Conservation (phyloP, 495 filamentous ascomycete genomes). For the Cercophora samala region DNA sequence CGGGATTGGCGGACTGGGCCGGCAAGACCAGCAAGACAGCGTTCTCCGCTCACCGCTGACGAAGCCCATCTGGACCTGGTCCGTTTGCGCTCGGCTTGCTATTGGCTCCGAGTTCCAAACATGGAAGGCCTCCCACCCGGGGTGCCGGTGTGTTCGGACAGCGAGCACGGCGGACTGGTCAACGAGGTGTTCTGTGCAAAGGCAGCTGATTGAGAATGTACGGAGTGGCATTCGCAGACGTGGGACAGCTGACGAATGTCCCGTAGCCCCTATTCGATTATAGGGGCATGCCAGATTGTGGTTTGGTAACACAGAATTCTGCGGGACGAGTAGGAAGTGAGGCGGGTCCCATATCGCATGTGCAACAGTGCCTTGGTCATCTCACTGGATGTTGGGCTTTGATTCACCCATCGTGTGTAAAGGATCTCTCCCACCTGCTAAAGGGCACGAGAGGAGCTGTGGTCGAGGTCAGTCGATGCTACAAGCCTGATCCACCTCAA, state of each 20-base stretch:
- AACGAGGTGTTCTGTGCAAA: background rate
- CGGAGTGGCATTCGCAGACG: background rate
- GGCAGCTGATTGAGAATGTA: slow-evolving; percentile 7
- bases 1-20: background rate
- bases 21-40: background rate
- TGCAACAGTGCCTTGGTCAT: background rate
- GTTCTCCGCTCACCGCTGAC: background rate
- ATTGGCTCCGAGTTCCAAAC: slow-evolving; percentile 11
- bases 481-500: background rate
- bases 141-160: background rate
- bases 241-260: background rate
- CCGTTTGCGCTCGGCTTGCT: slow-evolving; percentile 18
- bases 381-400: slow-evolving; percentile 2
- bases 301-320: background rate
- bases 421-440: too few species aligned
- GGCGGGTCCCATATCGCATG: background rate
- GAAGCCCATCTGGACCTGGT: background rate
- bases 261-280: background rate
- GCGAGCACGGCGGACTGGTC: background rate
- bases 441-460: background rate
- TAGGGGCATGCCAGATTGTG: background rate
- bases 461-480: background rate
- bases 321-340: background rate
- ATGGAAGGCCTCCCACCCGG: background rate
- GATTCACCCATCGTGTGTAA: background rate